Evolutionary conservation across 345 rosid genomes (phyloP).

Genomic region (Abelmoschus esculentus): DNA sequence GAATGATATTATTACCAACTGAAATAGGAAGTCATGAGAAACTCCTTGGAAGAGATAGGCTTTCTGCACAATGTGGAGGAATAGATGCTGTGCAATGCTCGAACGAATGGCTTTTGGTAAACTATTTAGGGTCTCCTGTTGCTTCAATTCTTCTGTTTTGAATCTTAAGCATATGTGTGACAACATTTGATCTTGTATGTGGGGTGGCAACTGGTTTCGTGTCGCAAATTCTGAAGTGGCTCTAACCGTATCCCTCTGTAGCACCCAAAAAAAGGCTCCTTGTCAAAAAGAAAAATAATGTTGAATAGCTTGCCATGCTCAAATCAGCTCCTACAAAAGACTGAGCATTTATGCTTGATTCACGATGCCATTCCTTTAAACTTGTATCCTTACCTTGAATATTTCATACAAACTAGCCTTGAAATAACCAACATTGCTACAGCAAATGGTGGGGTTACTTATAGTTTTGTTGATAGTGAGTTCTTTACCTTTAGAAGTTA

Average conservation of each 20-base stretch:
- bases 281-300: too few species aligned
- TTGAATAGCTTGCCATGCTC: too few species aligned
- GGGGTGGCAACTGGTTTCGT: constrained; percentile 76
- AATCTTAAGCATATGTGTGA: constrained; percentile 81
- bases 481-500: background rate
- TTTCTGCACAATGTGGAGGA: constrained; percentile 52
- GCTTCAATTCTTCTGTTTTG: constrained; percentile 89
- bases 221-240: constrained; percentile 82
- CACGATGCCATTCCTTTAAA: background rate
- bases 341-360: too few species aligned
- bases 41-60: constrained; percentile 71
- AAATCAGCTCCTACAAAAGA: too few species aligned
- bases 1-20: constrained; percentile 47
- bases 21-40: constrained; percentile 80
- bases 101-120: constrained; percentile 89
- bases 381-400: background rate
- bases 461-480: constrained; percentile 10
- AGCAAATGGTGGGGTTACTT: constrained; percentile 1
- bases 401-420: background rate
- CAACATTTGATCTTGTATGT: constrained; percentile 75
- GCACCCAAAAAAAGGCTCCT: constrained; percentile 8
- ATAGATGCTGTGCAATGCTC: constrained; percentile 74
- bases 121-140: constrained; percentile 71
- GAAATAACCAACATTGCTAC: background rate
- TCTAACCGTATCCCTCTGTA: constrained; percentile 71